A percentile compares a stretch with the other conserved stretches of the same genome.
Evolutionary conservation across 192 early-diverging fungal genomes (phyloP).

Genomic region (Coemansia sp.): DNA sequence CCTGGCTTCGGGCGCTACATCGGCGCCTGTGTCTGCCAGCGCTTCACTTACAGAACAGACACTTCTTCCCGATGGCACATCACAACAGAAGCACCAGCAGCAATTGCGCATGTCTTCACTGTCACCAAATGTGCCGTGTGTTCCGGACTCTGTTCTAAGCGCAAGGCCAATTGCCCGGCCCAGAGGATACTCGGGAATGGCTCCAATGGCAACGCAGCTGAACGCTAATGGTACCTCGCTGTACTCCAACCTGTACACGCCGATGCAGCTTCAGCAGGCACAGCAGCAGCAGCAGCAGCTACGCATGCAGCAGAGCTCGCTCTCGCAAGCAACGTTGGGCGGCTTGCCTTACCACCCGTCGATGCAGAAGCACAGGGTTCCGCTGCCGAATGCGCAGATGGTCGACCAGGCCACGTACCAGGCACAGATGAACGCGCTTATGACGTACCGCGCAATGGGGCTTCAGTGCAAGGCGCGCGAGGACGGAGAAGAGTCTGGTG

Average conservation of each 20-base stretch:
- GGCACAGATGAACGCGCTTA: slow-evolving; percentile 50
- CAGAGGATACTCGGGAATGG: slow-evolving; percentile 25
- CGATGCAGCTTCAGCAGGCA: slow-evolving; percentile 40
- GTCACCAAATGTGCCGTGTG: slow-evolving; percentile 25
- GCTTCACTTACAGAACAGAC: slow-evolving; percentile 3
- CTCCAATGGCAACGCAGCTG: slow-evolving; percentile 11
- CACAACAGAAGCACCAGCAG: slow-evolving; percentile 5
- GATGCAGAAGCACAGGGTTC: slow-evolving; percentile 36
- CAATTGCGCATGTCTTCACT: slow-evolving; percentile 28
- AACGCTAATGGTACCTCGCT: slow-evolving; percentile 14
- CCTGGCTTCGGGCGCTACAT: slow-evolving; percentile 8
- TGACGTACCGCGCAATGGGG: slow-evolving; percentile 54
- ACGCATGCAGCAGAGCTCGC: slow-evolving; percentile 8
- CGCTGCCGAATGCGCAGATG: slow-evolving; percentile 43
- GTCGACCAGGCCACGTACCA: slow-evolving; percentile 40
- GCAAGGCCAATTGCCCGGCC: slow-evolving; percentile 42
- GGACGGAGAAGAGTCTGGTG: slow-evolving; percentile 13
- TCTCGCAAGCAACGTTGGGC: slow-evolving; percentile 2
- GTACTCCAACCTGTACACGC: slow-evolving; percentile 43
- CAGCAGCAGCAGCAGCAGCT: slow-evolving; percentile 27
- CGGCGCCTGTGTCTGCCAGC: not conserved
- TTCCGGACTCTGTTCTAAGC: slow-evolving; percentile 22
- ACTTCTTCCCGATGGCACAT: not conserved
- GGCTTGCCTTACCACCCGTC: slow-evolving; percentile 8
- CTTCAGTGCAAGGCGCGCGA: slow-evolving; percentile 52